Conservation (phyloP, 495 filamentous ascomycete species). For the Penicillium silybi region DNA sequence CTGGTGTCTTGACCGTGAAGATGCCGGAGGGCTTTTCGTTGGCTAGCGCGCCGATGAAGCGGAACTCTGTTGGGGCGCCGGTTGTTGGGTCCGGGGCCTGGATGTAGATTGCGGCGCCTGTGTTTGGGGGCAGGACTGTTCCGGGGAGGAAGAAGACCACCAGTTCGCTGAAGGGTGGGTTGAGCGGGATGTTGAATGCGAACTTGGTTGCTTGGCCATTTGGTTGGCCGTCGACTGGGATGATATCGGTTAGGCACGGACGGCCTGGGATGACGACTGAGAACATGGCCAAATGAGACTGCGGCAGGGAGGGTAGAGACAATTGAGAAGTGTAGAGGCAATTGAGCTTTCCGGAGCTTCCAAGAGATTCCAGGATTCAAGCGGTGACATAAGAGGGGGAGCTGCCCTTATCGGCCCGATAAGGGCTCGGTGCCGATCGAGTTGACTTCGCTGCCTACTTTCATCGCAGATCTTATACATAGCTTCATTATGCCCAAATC, state of each 20-base stretch:
- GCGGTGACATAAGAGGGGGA: slow-evolving; percentile 26
- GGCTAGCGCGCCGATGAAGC: slow-evolving; percentile 81
- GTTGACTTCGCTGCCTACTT: background rate
- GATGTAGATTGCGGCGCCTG: slow-evolving; percentile 86
- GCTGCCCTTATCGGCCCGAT: slow-evolving; percentile 27
- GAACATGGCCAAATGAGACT: slow-evolving; percentile 37
- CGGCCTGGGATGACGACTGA: slow-evolving; percentile 54
- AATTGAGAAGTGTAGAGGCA: background rate
- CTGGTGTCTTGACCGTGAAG: slow-evolving; percentile 57
- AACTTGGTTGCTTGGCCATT: slow-evolving; percentile 59
- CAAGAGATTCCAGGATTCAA: slow-evolving; percentile 9
- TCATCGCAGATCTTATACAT: background rate
- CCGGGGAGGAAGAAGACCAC: slow-evolving; percentile 88
- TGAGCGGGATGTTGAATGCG: slow-evolving; percentile 57
- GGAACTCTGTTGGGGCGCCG: slow-evolving; percentile 52
- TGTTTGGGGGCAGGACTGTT: slow-evolving; percentile 63
- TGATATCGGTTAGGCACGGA: slow-evolving; percentile 59
- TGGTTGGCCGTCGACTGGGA: slow-evolving; percentile 46
- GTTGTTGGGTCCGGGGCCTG: slow-evolving; percentile 51
- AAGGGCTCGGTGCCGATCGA: slow-evolving; percentile 22
- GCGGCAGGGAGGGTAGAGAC: slow-evolving; percentile 10
- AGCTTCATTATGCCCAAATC: slow-evolving; percentile 39
- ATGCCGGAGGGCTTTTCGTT: slow-evolving; percentile 86
- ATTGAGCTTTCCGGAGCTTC: background rate
- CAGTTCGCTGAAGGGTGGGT: slow-evolving; percentile 68